Evolutionary conservation across 495 filamentous ascomycete species (phyloP).

Genomic region (Xylaria telfairii): DNA sequence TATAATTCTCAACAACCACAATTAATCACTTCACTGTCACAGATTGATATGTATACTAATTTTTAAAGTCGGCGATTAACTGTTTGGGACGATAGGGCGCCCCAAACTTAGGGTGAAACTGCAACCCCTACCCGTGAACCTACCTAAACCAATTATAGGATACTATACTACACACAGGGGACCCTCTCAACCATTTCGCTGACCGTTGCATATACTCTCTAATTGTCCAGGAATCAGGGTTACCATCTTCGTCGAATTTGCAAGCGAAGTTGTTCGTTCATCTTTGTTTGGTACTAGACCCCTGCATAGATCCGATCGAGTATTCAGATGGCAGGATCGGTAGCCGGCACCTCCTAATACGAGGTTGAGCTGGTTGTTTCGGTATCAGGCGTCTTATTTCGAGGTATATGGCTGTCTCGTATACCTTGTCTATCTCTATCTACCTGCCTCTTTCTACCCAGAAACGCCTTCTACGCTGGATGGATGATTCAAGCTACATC

Average conservation of each 20-base stretch:
- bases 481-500: background rate
- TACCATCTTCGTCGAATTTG: background rate
- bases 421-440: background rate
- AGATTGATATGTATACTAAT: background rate
- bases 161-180: background rate
- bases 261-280: constrained; percentile 3
- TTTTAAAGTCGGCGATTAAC: background rate
- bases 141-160: background rate
- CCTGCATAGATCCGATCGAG: constrained; percentile 18
- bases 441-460: constrained; percentile 11
- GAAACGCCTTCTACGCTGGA: background rate
- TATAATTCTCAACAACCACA: background rate
- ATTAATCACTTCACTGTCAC: background rate
- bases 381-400: constrained; percentile 1
- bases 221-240: constrained; percentile 3
- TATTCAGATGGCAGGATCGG: constrained; percentile 15
- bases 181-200: background rate
- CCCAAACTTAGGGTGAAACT: constrained; percentile 22
- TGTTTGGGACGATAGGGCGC: background rate
- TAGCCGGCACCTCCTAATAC: background rate
- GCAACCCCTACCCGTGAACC: constrained; percentile 13
- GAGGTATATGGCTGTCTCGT: background rate
- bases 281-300: constrained; percentile 4
- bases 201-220: background rate
- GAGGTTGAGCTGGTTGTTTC: constrained; percentile 12